Percentiles rank a stretch among this genome's conserved stretches.
Conservation (phyloP, 2,329 filamentous ascomycete species). For the Phialemoniopsis sp. region DNA sequence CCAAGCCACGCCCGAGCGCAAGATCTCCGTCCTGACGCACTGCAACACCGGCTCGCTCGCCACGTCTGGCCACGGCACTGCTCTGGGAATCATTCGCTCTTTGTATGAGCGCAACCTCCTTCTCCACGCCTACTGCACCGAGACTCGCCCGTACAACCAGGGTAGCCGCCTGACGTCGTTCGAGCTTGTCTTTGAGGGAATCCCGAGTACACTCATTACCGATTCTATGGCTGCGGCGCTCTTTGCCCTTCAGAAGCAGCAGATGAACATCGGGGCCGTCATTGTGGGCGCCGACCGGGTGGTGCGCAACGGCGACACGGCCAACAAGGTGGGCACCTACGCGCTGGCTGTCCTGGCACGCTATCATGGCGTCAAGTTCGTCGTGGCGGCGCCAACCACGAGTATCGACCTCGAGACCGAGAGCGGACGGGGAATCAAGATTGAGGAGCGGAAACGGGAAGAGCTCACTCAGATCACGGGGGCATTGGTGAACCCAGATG, state of each 20-base stretch:
- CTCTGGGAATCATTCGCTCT: conserved; percentile 87
- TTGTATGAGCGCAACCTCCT: conserved; percentile 64
- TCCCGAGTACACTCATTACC: conserved; percentile 87
- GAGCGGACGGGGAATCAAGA: conserved; percentile 76
- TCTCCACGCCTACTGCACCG: conserved; percentile 88
- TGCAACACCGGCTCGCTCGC: conserved; percentile 98
- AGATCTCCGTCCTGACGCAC: conserved; percentile 85
- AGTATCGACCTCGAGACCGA: conserved; percentile 84
- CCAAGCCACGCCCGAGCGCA: conserved; percentile 37
- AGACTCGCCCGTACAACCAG: conserved; percentile 97
- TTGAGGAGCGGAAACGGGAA: conserved; percentile 77
- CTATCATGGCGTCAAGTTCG: conserved; percentile 86
- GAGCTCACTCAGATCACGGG: conserved; percentile 86
- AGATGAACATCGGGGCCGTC: conserved; percentile 73
- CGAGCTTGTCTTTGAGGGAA: conserved; percentile 90
- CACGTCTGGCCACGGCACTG: conserved; percentile 96
- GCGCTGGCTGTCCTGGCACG: conserved; percentile 84
- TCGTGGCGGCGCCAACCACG: conserved; percentile 91
- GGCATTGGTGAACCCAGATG: conserved; percentile 61
- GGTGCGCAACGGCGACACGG: conserved; percentile 93
- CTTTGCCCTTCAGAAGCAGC: conserved; percentile 57
- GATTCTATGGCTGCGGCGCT: conserved; percentile 48
- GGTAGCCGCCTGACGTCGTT: conserved; percentile 92
- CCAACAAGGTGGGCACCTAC: conserved; percentile 98
- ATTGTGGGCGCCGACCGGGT: conserved; percentile 95